Evolutionary conservation across 768 basidiomycete species (phyloP).

Genomic region (Xanthoconium purpureum): DNA sequence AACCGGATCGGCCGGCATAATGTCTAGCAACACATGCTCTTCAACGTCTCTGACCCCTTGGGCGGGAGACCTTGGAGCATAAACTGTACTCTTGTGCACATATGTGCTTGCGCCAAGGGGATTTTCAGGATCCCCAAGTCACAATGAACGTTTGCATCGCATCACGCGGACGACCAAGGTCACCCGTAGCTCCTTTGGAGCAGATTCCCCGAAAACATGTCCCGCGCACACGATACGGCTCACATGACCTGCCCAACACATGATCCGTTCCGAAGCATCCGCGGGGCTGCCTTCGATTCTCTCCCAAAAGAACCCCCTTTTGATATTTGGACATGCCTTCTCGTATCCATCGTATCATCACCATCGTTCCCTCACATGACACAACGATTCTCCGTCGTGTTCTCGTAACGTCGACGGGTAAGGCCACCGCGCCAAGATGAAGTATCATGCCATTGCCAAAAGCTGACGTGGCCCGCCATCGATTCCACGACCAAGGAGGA

Average conservation of each 20-base stretch:
- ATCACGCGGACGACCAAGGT: not conserved
- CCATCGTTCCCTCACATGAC: not conserved
- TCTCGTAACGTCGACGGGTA: not conserved
- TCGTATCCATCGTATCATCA: not conserved
- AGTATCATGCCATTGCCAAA: not conserved
- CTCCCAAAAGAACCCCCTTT: not conserved
- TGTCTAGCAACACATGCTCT: not conserved
- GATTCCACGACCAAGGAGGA: not conserved
- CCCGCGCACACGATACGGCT: not conserved
- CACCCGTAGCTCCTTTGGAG: not conserved
- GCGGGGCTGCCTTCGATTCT: not conserved
- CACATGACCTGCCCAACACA: not conserved
- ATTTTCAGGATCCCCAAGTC: not conserved
- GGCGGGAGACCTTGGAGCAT: not conserved
- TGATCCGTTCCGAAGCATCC: slow-evolving; percentile 6
- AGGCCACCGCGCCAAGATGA: not conserved
- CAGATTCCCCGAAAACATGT: not conserved
- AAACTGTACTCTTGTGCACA: not conserved
- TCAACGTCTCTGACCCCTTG: not conserved
- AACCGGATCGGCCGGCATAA: not conserved
- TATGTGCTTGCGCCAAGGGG: not conserved
- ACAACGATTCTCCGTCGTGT: not conserved
- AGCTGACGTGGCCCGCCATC: not conserved
- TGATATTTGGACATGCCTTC: not conserved
- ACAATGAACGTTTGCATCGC: not conserved